phyloP scores from a whole-genome alignment of 192 early-diverging fungal species.

The Chytriomyces confervae region DNA sequence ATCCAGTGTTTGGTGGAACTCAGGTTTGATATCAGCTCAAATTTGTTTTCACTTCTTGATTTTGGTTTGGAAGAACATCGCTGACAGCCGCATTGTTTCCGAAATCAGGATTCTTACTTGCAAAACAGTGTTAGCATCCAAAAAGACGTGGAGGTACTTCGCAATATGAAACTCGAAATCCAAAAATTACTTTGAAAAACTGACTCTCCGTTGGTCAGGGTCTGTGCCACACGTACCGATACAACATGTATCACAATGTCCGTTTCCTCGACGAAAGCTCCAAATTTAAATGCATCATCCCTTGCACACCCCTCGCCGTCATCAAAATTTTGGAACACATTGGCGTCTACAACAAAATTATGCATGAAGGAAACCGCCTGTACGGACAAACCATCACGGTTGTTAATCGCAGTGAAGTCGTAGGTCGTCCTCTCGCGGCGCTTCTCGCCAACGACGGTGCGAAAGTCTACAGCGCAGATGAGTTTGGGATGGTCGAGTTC shows the following conservation, averaged over 20 bases:
- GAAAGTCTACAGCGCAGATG: constrained; percentile 94
- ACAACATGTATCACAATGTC: constrained; percentile 97
- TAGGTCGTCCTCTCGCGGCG: constrained; percentile 95
- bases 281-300: constrained; percentile 94
- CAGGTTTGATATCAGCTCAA: constrained; percentile 57
- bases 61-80: neutral
- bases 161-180: neutral
- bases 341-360: constrained; percentile 84
- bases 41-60: constrained; percentile 15
- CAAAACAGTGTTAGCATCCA: constrained; percentile 85
- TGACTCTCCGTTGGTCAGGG: constrained; percentile 49
- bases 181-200: constrained; percentile 18
- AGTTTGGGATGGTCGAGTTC: constrained; percentile 79
- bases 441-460: constrained; percentile 98
- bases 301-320: constrained; percentile 97
- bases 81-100: neutral
- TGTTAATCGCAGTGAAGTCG: constrained; percentile 96
- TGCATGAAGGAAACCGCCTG: constrained; percentile 92
- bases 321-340: constrained; percentile 97
- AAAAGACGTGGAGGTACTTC: constrained; percentile 87
- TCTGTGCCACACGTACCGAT: constrained; percentile 90
- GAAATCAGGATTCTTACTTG: constrained; percentile 81
- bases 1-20: constrained; percentile 93
- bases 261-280: constrained; percentile 81
- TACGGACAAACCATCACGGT: constrained; percentile 92